Evolutionary conservation across 768 basidiomycete species (phyloP), one percentile per base, ranked within the genome.

Genomic region (Auricularia sp.): DNA sequence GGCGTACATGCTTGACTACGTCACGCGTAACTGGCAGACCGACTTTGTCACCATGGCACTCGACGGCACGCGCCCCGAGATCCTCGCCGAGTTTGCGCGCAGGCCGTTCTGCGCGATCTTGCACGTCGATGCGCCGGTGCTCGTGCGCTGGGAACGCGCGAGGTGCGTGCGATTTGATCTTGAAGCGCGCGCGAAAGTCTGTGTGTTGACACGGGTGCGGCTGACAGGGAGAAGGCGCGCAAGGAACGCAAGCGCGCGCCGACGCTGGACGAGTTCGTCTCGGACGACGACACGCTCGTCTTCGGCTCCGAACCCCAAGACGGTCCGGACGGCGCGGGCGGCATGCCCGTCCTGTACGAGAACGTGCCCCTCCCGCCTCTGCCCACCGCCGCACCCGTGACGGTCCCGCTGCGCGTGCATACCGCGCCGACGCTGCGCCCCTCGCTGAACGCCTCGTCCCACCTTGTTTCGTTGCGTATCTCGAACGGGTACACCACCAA

Each of bases 61-160:
- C n/a, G 88, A 91, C 71, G 73, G 95, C 23, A 71, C 72, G 51
- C 84, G 82, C 1, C 76, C 76, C 35, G 75, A 79, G 3, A 74
- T 84, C 16, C 77, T 98, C 42, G 82, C 83, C 65, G 75, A 80
- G 61, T 98, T 97, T 71, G 73, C 84, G 42, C 93, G 87, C 70
- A 79, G 97, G 18, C 97, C 97, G 0, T 98, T 93, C 73, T 93
- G 97, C 73, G 77, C 98, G 72, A 81, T 98, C 29, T 76, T 97
- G 56, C 82, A 77, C 59, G 81, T 93, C 36, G 93, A 98, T 67
- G 96, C 92, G 0, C 94, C 94, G 0, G 71, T 95, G 36, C 74
- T 84, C 53, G 77, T 82, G 54, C 81, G 96, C 51, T 97, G 82
- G 74, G 71, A 73, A 64, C 83, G 93, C 35, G 81, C 81, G 66